Conservation (phyloP, 2,329 filamentous ascomycete genomes). For the Aspergillus sp. region DNA sequence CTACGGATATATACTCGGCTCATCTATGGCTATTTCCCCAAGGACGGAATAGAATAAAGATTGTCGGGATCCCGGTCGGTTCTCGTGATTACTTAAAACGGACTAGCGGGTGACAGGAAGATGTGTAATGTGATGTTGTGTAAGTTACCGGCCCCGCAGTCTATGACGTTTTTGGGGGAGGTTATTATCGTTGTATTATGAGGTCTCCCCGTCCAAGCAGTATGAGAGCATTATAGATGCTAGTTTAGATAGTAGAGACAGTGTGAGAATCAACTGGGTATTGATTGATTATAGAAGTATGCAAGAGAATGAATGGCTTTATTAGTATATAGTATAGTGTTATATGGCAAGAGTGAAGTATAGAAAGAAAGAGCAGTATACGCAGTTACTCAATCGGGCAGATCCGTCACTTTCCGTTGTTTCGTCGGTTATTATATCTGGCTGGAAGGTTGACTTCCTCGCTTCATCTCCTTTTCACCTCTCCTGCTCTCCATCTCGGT, state of each 20-base stretch:
- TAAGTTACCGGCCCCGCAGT: background rate
- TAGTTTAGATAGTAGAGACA: background rate
- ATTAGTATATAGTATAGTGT: background rate
- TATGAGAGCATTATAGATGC: background rate
- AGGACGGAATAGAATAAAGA: background rate
- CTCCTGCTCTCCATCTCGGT: background rate
- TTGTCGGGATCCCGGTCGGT: constrained; percentile 1
- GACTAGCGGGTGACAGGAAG: background rate
- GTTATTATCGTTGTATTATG: background rate
- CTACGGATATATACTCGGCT: no score
- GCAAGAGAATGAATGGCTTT: background rate
- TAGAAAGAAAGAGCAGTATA: background rate
- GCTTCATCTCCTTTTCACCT: background rate
- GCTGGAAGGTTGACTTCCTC: no score
- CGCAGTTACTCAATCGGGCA: background rate
- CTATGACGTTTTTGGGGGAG: background rate
- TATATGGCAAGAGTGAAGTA: background rate
- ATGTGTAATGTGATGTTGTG: background rate
- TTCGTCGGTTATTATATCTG: background rate
- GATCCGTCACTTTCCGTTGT: background rate
- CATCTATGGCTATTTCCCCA: background rate
- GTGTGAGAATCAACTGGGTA: no score
- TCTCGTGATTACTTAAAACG: background rate
- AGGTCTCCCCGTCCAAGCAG: no score
- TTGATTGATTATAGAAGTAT: background rate